Conservation (phyloP, 225 moss, liverwort and hornwort species). For the Pleurozium schreberi region DNA sequence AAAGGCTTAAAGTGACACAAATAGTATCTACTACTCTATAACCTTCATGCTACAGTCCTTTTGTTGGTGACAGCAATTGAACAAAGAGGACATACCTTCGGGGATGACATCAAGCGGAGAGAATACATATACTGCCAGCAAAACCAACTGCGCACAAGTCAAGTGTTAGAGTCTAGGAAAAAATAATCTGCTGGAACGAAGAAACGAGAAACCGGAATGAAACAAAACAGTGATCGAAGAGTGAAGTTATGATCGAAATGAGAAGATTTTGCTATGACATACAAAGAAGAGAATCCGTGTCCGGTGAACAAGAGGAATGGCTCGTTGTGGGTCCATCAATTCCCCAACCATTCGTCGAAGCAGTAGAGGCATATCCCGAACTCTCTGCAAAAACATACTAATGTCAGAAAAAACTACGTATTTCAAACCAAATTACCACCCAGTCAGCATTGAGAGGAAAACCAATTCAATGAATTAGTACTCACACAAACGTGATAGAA, state of each 20-base stretch:
- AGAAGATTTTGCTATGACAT: not conserved
- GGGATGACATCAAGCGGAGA: slow-evolving; percentile 88
- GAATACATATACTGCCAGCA: slow-evolving; percentile 71
- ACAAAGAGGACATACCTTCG: slow-evolving; percentile 46
- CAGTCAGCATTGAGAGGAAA: not conserved
- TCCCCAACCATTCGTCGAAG: slow-evolving; percentile 77
- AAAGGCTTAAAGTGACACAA: not conserved
- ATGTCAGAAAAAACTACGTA: not conserved
- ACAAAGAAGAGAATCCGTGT: slow-evolving; percentile 90
- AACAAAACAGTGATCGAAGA: not conserved
- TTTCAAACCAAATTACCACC: not conserved
- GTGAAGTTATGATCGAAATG: not conserved
- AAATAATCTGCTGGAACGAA: not conserved
- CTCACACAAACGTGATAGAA: not conserved
- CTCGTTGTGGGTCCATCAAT: slow-evolving; percentile 89
- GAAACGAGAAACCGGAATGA: not conserved
- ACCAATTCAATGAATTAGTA: not conserved
- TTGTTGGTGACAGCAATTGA: not conserved
- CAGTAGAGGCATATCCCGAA: slow-evolving; percentile 91
- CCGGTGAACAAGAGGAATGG: slow-evolving; percentile 71
- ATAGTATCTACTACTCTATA: not conserved
- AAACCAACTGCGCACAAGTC: slow-evolving; percentile 54
- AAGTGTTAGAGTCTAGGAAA: not conserved
- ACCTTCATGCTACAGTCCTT: not conserved
- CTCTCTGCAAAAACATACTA: slow-evolving; percentile 43